Evolutionary conservation across 1,284 basidiomycete genomes (phyloP).

Genomic region (Caloboletus inedulis): DNA sequence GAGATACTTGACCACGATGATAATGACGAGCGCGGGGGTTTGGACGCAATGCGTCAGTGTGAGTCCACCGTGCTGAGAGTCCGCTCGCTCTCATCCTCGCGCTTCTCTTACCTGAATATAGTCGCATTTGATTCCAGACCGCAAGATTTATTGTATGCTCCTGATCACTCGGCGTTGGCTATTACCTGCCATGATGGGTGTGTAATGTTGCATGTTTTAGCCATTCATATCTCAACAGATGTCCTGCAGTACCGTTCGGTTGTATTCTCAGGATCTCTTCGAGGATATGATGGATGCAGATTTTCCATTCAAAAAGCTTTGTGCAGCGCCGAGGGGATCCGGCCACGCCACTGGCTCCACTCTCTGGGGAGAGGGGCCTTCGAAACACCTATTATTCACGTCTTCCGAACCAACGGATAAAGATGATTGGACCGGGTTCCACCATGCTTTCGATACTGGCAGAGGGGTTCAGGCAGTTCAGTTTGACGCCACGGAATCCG

Average conservation of each 20-base stretch:
- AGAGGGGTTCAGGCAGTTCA: conserved; percentile 27
- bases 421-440: conserved; percentile 38
- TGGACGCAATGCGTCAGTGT: conserved; percentile 18
- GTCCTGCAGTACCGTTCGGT: conserved; percentile 16
- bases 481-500: conserved; percentile 48
- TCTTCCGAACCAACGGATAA: conserved; percentile 50
- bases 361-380: conserved; percentile 49
- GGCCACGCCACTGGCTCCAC: conserved; percentile 39
- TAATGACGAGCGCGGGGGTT: conserved; percentile 5
- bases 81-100: neutral
- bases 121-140: conserved; percentile 28
- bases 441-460: conserved; percentile 49
- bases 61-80: conserved; percentile 3
- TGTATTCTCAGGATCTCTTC: conserved; percentile 25
- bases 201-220: conserved; percentile 7
- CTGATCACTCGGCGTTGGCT: conserved; percentile 25
- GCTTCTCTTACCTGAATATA: conserved; percentile 6
- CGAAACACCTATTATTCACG: conserved; percentile 47
- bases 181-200: conserved; percentile 36
- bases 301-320: conserved; percentile 10
- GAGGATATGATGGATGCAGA: conserved; percentile 21
- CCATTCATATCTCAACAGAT: neutral
- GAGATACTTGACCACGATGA: conserved; percentile 23
- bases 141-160: conserved; percentile 31
- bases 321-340: conserved; percentile 19